A percentile compares a stretch with the other conserved stretches of the same genome.
Evolutionary conservation across 2,329 filamentous ascomycete genomes (phyloP).

Genomic region (Phyllosticta citrichinensis): DNA sequence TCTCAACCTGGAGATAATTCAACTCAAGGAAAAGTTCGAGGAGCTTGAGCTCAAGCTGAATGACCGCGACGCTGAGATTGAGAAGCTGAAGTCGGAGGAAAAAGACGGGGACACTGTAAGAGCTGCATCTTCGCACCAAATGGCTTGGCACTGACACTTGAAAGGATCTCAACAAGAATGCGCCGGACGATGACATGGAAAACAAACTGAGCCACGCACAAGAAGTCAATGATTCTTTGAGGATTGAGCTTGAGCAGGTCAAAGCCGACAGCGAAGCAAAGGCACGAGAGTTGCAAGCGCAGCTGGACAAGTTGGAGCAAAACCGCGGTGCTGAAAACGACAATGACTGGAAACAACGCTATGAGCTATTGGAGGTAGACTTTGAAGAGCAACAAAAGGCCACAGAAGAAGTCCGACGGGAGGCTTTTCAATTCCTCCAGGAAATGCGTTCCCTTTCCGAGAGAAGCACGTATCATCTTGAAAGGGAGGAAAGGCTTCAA

Average conservation of each 20-base stretch:
- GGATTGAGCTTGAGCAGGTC: slow-evolving; percentile 66
- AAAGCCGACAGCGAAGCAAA: slow-evolving; percentile 57
- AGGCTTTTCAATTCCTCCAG: slow-evolving; percentile 71
- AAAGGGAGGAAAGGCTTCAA: slow-evolving; percentile 71
- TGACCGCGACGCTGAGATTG: slow-evolving; percentile 62
- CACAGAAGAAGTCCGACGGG: slow-evolving; percentile 75
- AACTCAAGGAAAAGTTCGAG: slow-evolving; percentile 64
- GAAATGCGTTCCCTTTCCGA: slow-evolving; percentile 86
- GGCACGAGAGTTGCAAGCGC: slow-evolving; percentile 51
- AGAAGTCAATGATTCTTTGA: slow-evolving; percentile 62
- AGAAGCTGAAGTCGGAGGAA: slow-evolving; percentile 49
- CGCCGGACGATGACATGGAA: slow-evolving; percentile 52
- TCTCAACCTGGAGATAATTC: slow-evolving; percentile 67
- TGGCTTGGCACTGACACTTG: slow-evolving; percentile 31
- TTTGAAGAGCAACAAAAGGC: slow-evolving; percentile 74
- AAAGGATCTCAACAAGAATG: slow-evolving; percentile 20
- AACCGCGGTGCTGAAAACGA: slow-evolving; percentile 17
- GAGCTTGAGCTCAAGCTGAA: slow-evolving; percentile 59
- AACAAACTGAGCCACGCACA: slow-evolving; percentile 54
- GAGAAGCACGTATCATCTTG: slow-evolving; percentile 66
- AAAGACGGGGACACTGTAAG: slow-evolving; percentile 39
- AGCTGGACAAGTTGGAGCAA: slow-evolving; percentile 45
- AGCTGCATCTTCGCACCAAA: not conserved
- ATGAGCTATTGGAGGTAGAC: slow-evolving; percentile 38
- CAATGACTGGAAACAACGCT: slow-evolving; percentile 28